Evolutionary conservation across 2,329 filamentous ascomycete genomes (phyloP), one percentile per base, ranked within the genome.

Genomic region (Ascochyta clinopodiicola): DNA sequence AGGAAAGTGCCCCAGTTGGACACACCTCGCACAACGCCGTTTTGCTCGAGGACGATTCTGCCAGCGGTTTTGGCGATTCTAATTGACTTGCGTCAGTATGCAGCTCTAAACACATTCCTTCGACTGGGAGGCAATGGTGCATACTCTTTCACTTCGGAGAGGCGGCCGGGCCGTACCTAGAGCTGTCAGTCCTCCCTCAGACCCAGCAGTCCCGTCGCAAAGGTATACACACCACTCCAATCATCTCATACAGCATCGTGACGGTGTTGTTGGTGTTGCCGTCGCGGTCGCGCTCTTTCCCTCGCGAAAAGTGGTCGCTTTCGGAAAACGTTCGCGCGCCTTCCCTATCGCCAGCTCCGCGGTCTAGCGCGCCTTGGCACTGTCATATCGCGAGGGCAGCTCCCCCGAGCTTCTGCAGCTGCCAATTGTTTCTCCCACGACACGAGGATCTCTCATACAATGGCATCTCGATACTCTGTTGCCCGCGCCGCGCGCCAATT

Each of bases 1-100:
- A 88, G 83, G 80, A 95, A 97, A 66, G 90, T 85, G 73, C 95
- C 95, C 95, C 95, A 99, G 83, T 99, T 99, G 66, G 88, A 88
- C 73, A 96, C 84, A 74, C 92, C 92, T 68, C 95, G 92, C 72
- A 99, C 87, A 52, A 97, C 93, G 77, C 95, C 95, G 75, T 90
- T 89, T 64, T 88, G 85, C 67, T 85, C 84, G 69, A 99, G 89
- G 74, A 99, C 84, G 62, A 94, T 85, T 66, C 88, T 86, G 68
- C 94, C 94, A 62, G 92, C 86, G 50, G 91, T 91, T 70, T 89
- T 87, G 75, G 92, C 92, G 78, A 98, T 96, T 83, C 92, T 96
- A 68, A 32, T 39, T 45, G 12, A 3, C 19, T 2, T 1, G 4
- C 29, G 38, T 56, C 42, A 59, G 60, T 52, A 59, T 50, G 65